These are phyloP conservation scores for Scedosporium apiospermum DNA, from an alignment of 2,329 filamentous ascomycete species.

Conservation along the genomic window DNA sequence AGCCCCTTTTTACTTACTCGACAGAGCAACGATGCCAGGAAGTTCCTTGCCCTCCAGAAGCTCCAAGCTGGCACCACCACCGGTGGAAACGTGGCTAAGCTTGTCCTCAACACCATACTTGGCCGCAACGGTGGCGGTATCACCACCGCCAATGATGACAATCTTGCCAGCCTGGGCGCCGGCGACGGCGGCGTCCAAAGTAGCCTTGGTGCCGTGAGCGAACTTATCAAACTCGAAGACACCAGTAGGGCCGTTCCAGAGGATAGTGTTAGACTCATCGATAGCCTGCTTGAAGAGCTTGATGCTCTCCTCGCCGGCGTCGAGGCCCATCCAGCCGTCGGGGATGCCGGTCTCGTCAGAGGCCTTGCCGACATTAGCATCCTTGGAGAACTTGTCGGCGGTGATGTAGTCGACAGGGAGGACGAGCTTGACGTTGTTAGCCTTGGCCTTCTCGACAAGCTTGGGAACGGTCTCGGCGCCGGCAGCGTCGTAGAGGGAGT, in stretches of 20 bases:
- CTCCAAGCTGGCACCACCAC: conserved; percentile 90
- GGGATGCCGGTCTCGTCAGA: conserved; percentile 80
- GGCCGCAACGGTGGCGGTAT: conserved; percentile 94
- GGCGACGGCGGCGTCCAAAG: conserved; percentile 77
- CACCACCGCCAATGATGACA: conserved; percentile 96
- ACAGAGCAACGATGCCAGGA: conserved; percentile 86
- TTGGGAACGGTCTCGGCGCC: conserved; percentile 84
- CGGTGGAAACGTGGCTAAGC: conserved; percentile 96
- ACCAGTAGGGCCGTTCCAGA: conserved; percentile 96
- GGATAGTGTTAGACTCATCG: conserved; percentile 81
- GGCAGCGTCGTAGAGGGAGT: conserved; percentile 85
- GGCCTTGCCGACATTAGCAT: conserved; percentile 72
- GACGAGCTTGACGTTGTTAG: conserved; percentile 90
- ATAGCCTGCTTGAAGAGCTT: conserved; percentile 86
- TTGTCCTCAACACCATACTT: conserved; percentile 96
- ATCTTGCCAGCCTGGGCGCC: conserved; percentile 80
- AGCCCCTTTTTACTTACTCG: conserved; percentile 50
- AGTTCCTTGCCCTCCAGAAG: conserved; percentile 96
- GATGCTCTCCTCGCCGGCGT: conserved; percentile 83
- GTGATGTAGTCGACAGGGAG: conserved; percentile 93
- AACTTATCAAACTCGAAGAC: conserved; percentile 98
- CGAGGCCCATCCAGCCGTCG: conserved; percentile 96
- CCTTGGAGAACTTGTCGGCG: conserved; percentile 84
- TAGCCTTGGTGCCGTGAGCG: conserved; percentile 83
- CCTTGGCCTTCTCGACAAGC: conserved; percentile 91